Evolutionary conservation across 2,329 filamentous ascomycete genomes (phyloP).

Genomic region (Torrubiellomyces zombiae): DNA sequence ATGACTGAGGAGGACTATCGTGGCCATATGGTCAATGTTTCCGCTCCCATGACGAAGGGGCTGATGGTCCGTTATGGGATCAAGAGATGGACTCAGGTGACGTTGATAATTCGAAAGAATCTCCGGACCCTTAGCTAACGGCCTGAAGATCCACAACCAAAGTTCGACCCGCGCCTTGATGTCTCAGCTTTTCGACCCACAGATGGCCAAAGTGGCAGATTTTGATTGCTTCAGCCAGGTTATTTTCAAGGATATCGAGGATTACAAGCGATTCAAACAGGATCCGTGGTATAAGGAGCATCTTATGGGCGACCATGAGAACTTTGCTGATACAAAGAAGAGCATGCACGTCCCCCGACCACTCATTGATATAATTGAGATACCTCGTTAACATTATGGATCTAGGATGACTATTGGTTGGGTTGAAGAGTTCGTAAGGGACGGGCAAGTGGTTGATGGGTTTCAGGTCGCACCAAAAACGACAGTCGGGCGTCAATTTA

Average conservation of each 20-base stretch:
- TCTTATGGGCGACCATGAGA: conserved; percentile 26
- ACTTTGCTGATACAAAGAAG: conserved; percentile 30
- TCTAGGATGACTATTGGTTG: conserved; percentile 30
- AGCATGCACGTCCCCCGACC: conserved; percentile 16
- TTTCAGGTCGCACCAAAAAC: no score
- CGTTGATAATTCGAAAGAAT: not conserved
- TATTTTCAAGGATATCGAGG: conserved; percentile 24
- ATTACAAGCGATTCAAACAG: conserved; percentile 29
- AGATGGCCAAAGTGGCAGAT: conserved; percentile 29
- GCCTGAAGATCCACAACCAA: conserved; percentile 24
- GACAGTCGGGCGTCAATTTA: no score
- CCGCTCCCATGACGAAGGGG: conserved; percentile 26
- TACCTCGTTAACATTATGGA: not conserved
- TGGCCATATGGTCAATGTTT: conserved; percentile 27
- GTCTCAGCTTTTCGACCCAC: conserved; percentile 21
- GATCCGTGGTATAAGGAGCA: conserved; percentile 31
- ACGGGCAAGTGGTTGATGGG: conserved; percentile 15
- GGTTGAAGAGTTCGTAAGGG: conserved; percentile 23
- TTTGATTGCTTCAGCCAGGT: conserved; percentile 34
- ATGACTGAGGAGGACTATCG: conserved; percentile 30
- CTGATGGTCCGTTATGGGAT: conserved; percentile 33
- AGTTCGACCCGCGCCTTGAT: conserved; percentile 15
- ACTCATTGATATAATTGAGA: not conserved
- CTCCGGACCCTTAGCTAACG: not conserved
- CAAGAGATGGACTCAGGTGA: conserved; percentile 25